Conservation (phyloP, 208 protist genomes). For the Wallacemonas sp. region DNA sequence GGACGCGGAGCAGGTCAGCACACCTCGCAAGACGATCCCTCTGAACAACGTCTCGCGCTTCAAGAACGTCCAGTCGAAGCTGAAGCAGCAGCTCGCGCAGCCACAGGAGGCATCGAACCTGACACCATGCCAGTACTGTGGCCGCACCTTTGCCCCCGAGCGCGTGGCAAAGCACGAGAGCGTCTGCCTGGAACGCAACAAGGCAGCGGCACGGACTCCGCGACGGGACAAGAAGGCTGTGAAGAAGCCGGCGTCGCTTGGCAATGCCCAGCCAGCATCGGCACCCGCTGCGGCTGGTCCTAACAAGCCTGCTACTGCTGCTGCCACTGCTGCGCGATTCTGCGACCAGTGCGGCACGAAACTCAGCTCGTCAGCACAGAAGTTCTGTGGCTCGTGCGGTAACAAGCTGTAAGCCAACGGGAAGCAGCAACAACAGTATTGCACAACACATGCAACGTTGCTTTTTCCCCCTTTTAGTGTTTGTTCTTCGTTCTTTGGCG, state of each 20-base stretch:
- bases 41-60: slow-evolving; percentile 85
- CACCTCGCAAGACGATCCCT: slow-evolving; percentile 40
- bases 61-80: slow-evolving; percentile 71
- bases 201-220: slow-evolving; percentile 21
- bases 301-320: not conserved
- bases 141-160: slow-evolving; percentile 71
- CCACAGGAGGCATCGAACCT: slow-evolving; percentile 27
- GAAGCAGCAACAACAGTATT: no score
- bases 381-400: slow-evolving; percentile 73
- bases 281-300: not conserved
- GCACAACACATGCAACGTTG: no score
- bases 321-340: slow-evolving; percentile 31
- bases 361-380: slow-evolving; percentile 21
- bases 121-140: slow-evolving; percentile 64
- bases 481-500: slow-evolving; percentile 17
- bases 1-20: not conserved
- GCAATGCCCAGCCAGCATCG: slow-evolving; percentile 11
- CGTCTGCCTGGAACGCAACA: slow-evolving; percentile 75
- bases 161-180: slow-evolving; percentile 83
- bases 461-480: slow-evolving; percentile 8
- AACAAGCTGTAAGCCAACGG: slow-evolving; percentile 35
- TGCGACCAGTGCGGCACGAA: slow-evolving; percentile 72
- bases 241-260: slow-evolving; percentile 1
- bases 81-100: slow-evolving; percentile 43
- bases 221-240: slow-evolving; percentile 1